phyloP scores from a whole-genome alignment of 2,329 filamentous ascomycete species.

The Penicillium sp. region DNA sequence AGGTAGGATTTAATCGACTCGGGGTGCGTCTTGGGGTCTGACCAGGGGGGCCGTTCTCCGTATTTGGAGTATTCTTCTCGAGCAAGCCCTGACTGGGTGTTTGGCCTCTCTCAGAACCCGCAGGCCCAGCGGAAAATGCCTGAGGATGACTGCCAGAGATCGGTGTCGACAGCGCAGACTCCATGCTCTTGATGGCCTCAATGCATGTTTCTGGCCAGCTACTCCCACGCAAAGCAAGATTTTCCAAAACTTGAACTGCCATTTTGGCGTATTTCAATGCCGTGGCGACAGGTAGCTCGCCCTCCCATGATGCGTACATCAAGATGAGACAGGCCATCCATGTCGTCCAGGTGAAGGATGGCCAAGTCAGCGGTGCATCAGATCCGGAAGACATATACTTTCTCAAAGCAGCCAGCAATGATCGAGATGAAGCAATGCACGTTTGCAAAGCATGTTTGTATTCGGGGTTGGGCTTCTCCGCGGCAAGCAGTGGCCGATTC shows the following conservation, averaged over 20 bases:
- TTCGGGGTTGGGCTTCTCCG: slow-evolving; percentile 46
- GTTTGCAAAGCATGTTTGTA: slow-evolving; percentile 55
- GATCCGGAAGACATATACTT: slow-evolving; percentile 26
- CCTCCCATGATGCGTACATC: slow-evolving; percentile 53
- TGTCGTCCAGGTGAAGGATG: slow-evolving; percentile 55
- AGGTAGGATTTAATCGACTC: not conserved
- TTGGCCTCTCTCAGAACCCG: not conserved
- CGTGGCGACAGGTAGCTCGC: slow-evolving; percentile 42
- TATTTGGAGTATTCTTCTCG: not conserved
- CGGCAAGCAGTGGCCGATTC: slow-evolving; percentile 54
- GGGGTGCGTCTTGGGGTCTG: not conserved
- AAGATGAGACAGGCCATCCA: slow-evolving; percentile 59
- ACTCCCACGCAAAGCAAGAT: slow-evolving; percentile 36
- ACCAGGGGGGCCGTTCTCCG: not conserved
- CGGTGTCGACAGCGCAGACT: slow-evolving; percentile 28
- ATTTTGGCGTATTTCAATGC: slow-evolving; percentile 45
- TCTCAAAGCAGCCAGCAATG: slow-evolving; percentile 48
- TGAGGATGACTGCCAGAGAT: not conserved
- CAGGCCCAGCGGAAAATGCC: not conserved
- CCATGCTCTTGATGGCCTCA: slow-evolving; percentile 40
- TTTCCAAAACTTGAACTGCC: slow-evolving; percentile 36
- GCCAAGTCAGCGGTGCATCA: slow-evolving; percentile 48
- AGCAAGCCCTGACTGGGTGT: not conserved
- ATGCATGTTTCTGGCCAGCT: slow-evolving; percentile 45
- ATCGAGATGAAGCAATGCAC: slow-evolving; percentile 55